Evolutionary conservation across 2,329 filamentous ascomycete genomes (phyloP), one percentile per base, ranked within the genome.

Genomic region (Podosphaera xanthii): DNA sequence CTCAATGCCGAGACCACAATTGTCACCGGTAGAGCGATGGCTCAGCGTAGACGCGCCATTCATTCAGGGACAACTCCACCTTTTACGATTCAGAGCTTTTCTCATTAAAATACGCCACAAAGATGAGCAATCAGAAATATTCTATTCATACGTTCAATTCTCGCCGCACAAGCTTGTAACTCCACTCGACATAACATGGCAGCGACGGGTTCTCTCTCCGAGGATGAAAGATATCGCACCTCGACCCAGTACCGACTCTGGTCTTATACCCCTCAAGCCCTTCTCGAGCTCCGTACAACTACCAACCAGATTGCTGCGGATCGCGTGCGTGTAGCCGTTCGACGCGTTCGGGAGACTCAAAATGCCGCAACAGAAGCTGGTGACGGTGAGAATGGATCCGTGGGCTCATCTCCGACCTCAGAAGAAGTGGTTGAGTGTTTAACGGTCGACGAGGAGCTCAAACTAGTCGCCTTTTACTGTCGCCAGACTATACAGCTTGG

Each of bases 231-330:
- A 59, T 98, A 97, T 72, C 83, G 88, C 38, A 80, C 86, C 58
- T 94, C 91, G 0, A 91, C 87, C 54, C 92, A 98, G 71, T 97
- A 82, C 69, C 81, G 86, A 50, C 77, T 94, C 60, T 98, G 92
- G 92, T 95, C 90, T 9, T 97, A 91, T 72, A 87, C 88, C 0
- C 80, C 83, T 2, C 72, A 81, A 2, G 80, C 83, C 46, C 79
- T 98, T 3, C 76, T 78, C 56, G 77, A 82, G 1, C 77, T 91
- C 33, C 86, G 92, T 60, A 73, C 77, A 49, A 84, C 84, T 64
- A 95, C 90, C 38, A 96, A 96, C 72, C 73, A 77, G 8, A 77
- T 87, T 57, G 92, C 92, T 68, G 72, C 84, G 72, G 76, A 91
- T 61, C 80, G 82, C 63, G 76, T 83, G 67, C 71, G 76, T 67